Evolutionary conservation across 176 grass and related monocot genomes (phyloP).

Genomic region (Cenchrus purpureus): DNA sequence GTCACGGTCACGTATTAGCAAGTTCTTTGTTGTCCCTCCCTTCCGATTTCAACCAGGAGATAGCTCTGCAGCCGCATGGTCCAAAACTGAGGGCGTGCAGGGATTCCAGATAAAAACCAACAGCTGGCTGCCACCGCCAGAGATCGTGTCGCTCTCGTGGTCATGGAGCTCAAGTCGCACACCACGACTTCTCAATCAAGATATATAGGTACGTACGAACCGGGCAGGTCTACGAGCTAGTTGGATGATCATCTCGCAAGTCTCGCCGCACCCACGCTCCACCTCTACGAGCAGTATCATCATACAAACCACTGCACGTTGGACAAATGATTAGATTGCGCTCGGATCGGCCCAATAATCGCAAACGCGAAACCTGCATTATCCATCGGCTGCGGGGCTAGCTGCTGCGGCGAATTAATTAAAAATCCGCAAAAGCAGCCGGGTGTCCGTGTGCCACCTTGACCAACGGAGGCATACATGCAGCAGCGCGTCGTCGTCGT

Average conservation of each 20-base stretch:
- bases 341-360: not conserved
- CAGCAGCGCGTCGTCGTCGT: not conserved
- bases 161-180: not conserved
- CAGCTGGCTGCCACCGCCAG: not conserved
- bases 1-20: too few relatives aligned
- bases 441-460: not conserved
- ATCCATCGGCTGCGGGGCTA: too few relatives aligned
- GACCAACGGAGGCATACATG: not conserved
- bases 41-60: too few relatives aligned
- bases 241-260: not conserved
- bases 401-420: not conserved
- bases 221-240: not conserved
- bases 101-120: too few relatives aligned
- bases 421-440: not conserved
- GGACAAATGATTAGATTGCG: not conserved
- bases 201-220: not conserved
- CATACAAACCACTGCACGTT: not conserved
- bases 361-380: not conserved
- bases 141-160: not conserved
- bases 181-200: not conserved
- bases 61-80: too few relatives aligned
- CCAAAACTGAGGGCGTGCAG: too few relatives aligned
- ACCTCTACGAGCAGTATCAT: not conserved
- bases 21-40: too few relatives aligned
- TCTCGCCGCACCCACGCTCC: not conserved